These are phyloP conservation scores for Rutstroemia sydowiana DNA, from an alignment of 2,329 filamentous ascomycete species.

Conservation along the genomic window DNA sequence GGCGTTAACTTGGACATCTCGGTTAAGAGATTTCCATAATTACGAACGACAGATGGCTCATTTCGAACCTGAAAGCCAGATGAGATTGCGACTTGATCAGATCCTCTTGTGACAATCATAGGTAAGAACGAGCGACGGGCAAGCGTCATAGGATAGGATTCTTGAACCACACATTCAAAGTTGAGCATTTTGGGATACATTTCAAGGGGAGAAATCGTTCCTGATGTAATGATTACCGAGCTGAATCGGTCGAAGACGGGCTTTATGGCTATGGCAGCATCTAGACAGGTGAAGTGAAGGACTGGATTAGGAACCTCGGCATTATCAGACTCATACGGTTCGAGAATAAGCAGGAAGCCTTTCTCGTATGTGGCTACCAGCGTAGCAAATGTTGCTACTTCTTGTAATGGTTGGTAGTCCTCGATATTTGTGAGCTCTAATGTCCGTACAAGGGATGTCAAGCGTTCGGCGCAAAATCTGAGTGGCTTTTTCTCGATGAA, in stretches of 20 bases:
- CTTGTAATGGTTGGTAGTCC: constrained; percentile 93
- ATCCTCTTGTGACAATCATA: constrained; percentile 94
- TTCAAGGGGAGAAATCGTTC: constrained; percentile 91
- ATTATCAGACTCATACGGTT: constrained; percentile 92
- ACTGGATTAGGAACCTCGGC: constrained; percentile 94
- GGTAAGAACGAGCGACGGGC: constrained; percentile 91
- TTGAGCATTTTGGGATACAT: constrained; percentile 99
- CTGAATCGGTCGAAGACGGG: constrained; percentile 96
- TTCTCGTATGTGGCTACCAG: constrained; percentile 95
- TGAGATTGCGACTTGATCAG: constrained; percentile 86
- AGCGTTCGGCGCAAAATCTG: constrained; percentile 85
- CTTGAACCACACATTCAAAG: constrained; percentile 85
- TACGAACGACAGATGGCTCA: constrained; percentile 92
- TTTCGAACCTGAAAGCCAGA: constrained; percentile 94
- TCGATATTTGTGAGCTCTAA: constrained; percentile 96
- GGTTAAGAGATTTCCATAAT: constrained; percentile 87
- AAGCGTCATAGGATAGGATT: constrained; percentile 96
- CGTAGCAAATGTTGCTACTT: constrained; percentile 95
- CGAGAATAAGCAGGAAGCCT: constrained; percentile 91
- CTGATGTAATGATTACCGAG: constrained; percentile 97
- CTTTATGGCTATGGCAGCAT: constrained; percentile 95
- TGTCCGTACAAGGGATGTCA: constrained; percentile 90
- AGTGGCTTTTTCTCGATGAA: constrained; percentile 97
- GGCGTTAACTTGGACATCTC: constrained; percentile 96
- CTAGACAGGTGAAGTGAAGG: constrained; percentile 93